Conservation (phyloP, 2,329 filamentous ascomycete species). For the Cladophialophora carrionii region DNA sequence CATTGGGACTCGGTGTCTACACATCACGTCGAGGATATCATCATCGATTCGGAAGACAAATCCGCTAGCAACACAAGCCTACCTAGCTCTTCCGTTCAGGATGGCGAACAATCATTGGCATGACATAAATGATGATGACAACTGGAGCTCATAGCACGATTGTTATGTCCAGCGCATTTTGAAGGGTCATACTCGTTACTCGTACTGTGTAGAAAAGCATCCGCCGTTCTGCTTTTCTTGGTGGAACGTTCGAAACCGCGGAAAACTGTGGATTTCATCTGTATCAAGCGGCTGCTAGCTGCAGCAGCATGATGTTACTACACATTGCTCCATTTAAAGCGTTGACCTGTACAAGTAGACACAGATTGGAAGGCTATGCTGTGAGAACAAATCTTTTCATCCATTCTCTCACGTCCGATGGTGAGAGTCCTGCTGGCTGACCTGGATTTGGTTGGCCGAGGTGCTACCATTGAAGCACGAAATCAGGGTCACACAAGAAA, state of each 20-base stretch:
- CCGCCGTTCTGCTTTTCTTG: neutral
- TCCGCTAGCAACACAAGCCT: neutral
- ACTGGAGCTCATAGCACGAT: neutral
- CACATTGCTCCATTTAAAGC: neutral
- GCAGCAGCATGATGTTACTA: neutral
- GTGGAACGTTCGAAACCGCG: neutral
- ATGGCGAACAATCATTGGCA: neutral
- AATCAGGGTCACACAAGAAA: neutral
- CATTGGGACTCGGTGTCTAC: neutral
- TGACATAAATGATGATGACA: neutral
- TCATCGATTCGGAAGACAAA: conserved; percentile 3
- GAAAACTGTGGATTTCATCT: neutral
- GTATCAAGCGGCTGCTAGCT: neutral
- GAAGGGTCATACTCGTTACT: neutral
- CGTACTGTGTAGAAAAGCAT: neutral
- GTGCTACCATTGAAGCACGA: neutral
- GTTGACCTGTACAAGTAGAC: neutral
- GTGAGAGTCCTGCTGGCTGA: neutral
- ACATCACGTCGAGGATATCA: conserved; percentile 5
- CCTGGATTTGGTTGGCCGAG: neutral
- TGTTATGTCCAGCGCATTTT: neutral
- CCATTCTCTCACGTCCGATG: neutral
- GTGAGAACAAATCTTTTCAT: neutral
- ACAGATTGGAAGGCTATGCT: neutral
- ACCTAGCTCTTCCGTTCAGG: neutral